These are phyloP conservation scores for Alliaria petiolata DNA, from an alignment of 345 rosid genomes.

Conservation along the genomic window DNA sequence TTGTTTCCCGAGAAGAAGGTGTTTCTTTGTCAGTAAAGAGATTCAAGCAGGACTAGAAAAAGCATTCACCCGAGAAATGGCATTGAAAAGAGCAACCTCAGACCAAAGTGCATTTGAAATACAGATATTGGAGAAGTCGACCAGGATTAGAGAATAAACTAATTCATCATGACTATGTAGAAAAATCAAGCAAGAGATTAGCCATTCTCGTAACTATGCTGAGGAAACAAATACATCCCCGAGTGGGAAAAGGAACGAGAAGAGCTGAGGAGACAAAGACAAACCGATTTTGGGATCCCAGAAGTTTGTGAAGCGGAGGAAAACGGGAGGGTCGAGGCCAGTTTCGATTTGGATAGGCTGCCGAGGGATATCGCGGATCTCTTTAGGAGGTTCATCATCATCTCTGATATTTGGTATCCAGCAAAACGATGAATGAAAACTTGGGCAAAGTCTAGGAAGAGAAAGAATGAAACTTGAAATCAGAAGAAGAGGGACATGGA, in stretches of 20 bases:
- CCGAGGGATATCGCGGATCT: conserved; percentile 27
- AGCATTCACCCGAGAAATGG: neutral
- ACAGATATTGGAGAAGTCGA: too few species aligned
- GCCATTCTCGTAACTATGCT: too few species aligned
- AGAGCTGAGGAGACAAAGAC: neutral
- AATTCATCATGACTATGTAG: neutral
- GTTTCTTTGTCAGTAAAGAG: neutral
- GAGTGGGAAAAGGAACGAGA: too few species aligned
- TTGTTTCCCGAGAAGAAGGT: neutral
- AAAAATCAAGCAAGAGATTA: too few species aligned
- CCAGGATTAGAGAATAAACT: too few species aligned
- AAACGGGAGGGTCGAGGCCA: conserved; percentile 16
- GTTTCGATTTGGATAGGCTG: conserved; percentile 6
- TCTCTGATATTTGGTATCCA: neutral
- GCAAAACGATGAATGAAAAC: neutral
- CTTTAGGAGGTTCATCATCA: conserved; percentile 36
- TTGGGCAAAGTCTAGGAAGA: neutral
- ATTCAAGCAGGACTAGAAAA: neutral
- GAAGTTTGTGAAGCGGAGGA: conserved; percentile 25
- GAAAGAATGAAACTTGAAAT: neutral
- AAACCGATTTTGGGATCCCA: conserved; percentile 23
- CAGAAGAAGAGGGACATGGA: neutral
- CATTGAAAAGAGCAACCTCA: neutral
- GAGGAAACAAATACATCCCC: too few species aligned
- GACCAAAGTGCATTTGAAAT: neutral